Base-by-base conservation (phyloP, 805 yeast species). In the Yamadazyma tumulicola region DNA sequence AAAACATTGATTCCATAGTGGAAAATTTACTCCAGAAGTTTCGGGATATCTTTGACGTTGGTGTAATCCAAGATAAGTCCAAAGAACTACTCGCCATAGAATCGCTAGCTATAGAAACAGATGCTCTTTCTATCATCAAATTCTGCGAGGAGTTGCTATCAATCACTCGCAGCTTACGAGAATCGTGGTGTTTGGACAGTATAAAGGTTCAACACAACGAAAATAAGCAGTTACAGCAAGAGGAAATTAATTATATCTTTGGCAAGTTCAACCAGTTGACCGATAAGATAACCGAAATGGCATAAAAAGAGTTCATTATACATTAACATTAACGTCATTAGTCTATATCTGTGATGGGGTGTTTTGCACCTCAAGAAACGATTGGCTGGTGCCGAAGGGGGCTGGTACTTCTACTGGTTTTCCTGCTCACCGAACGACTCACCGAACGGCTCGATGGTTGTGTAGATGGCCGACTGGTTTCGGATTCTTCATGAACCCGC, bases 111-210 rank as follows among this genome's bases (percentile, higher is more conserved):
- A 72, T 77, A 17, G 80, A 76, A 45, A 62, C 75, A 14, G 73
- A 74, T 43, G 68, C 79, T 0, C 57, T 72, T 35, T 62, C 69
- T 1, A 74, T 76, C 3, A 64, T 75, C 7, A 55, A 79, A 34
- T 55, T 75, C 11, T 67, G 77, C 26, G 78, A 76, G 42, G 81
- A 77, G 37, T 54, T 77, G 24, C 51, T 77, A 10, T 49, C 67
- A 1, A 61, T 76, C 2, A 72, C 79, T 1, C 52, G 76, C 28
- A 62, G 65, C 1, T 52, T 77, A 29, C 70, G 72, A 44, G 81
- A 76, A 49, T 64, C 72, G 3, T 77, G 81, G 82, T 69, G 75
- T 26, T 52, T 77, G 35, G 80, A 79, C 3, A 74, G 76, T 16
- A 57, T 75, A 35, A 72, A 72, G 25, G 65, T 61, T 10, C 48